These are phyloP conservation scores for Xylaria bambusicola DNA, from an alignment of 495 filamentous ascomycete species.

Conservation along the genomic window DNA sequence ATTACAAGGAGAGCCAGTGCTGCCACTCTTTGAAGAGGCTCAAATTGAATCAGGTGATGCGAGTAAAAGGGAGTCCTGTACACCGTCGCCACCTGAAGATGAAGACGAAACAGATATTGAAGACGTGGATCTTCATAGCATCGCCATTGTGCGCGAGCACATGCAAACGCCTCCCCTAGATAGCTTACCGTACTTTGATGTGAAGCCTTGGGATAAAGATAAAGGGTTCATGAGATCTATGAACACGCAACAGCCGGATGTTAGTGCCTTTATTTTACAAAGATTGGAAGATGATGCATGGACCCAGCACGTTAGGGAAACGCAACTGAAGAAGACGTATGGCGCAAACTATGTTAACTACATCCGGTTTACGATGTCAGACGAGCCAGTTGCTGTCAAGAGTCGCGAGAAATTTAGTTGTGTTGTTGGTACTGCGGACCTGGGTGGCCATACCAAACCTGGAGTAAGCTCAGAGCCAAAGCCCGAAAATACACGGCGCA, in stretches of 20 bases:
- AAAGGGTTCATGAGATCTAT: conserved; percentile 35
- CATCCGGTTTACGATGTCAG: conserved; percentile 52
- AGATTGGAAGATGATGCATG: conserved; percentile 29
- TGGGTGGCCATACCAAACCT: conserved; percentile 32
- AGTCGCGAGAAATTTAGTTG: conserved; percentile 45
- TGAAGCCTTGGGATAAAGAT: conserved; percentile 47
- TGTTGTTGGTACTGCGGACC: conserved; percentile 23
- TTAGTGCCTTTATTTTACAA: conserved; percentile 37
- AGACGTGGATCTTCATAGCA: conserved; percentile 57
- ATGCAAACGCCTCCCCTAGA: conserved; percentile 53
- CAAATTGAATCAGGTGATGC: conserved; percentile 28
- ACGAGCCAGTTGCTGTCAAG: conserved; percentile 50
- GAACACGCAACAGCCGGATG: conserved; percentile 26
- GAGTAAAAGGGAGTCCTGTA: conserved; percentile 32
- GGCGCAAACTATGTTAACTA: conserved; percentile 47
- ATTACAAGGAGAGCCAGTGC: conserved; percentile 19
- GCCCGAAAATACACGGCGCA: conserved; percentile 64
- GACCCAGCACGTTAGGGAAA: conserved; percentile 31
- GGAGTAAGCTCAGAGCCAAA: conserved; percentile 51
- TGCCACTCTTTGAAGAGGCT: conserved; percentile 25
- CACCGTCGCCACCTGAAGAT: conserved; percentile 38
- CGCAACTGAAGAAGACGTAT: conserved; percentile 34
- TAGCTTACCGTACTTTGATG: conserved; percentile 44
- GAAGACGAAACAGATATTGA: conserved; percentile 63
- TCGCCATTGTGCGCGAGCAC: conserved; percentile 45